Evolutionary conservation across 352 stramenopile species (phyloP), one percentile per base, ranked within the genome.

Genomic region (Peronosclerospora sorghi): DNA sequence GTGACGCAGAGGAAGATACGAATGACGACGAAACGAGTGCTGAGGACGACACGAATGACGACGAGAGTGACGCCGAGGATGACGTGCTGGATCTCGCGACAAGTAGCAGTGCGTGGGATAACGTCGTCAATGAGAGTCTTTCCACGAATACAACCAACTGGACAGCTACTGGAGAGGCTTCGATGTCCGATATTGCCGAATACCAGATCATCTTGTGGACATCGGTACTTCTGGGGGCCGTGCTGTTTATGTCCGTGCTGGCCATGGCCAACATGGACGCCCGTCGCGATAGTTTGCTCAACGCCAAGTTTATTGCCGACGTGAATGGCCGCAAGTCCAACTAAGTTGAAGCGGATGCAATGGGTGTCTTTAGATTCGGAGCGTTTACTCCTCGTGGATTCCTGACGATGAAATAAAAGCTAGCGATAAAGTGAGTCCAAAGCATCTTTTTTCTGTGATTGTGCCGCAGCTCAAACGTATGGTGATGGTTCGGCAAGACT

Each of bases 171-270:
- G 65, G 54, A 19, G 45, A 58, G 9, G 26, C 79, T 9, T 68
- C 55, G 14, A 62, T 86, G 35, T 48, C 69, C 8, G 73, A 83
- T 23, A 87, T 91, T 47, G 68, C 62, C 8, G 62, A 84, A 55
- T 88, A 70, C 51, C 78, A 88, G 62, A 85, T 92, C 50, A 75
- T 83, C 54, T 50, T 92, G 24, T 92, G 79, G 79, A 88, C 72
- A 27, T 78, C 71, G 9, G 62, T 92, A 28, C 30, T 78, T 20
- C 53, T 92, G 12, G 73, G 48, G 18, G 49, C 56, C 6, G 41
- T 83, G 41, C 45, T 79, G 35, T 17, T 35, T 5, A 14, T 35
- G 30, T 35, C 30, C 5, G 30, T 35, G 12, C 39, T 78, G 40
- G 63, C 63, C 8, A 78, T 88, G 54, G 56, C 58, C 45, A 84